Evolutionary conservation across 495 filamentous ascomycete genomes (phyloP).

Genomic region (Bryoglossum gracile): DNA sequence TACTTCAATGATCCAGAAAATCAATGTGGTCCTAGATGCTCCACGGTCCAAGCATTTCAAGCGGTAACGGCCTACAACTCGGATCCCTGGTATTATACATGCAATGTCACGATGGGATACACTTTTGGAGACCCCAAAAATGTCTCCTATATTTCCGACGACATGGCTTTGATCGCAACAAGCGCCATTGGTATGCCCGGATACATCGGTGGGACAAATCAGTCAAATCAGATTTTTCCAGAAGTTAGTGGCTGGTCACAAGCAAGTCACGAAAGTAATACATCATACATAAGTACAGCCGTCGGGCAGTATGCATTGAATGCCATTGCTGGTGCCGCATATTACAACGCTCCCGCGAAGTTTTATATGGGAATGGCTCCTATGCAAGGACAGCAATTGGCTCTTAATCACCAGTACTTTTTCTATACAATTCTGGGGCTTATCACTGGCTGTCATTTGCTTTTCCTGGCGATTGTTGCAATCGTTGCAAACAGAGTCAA

Average conservation of each 20-base stretch:
- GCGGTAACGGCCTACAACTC: conserved; percentile 4
- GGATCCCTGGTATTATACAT: conserved; percentile 22
- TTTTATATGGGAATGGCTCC: conserved; percentile 12
- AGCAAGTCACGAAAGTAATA: not conserved
- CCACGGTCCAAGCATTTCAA: conserved; percentile 21
- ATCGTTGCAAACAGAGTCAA: conserved; percentile 20
- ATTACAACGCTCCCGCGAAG: conserved; percentile 6
- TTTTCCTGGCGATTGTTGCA: conserved; percentile 15
- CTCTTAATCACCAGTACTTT: conserved; percentile 12
- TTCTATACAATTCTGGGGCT: conserved; percentile 20
- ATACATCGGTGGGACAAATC: conserved; percentile 1
- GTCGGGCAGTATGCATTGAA: conserved; percentile 13
- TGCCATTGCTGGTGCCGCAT: conserved; percentile 13
- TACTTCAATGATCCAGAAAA: conserved; percentile 12
- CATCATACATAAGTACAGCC: conserved; percentile 3
- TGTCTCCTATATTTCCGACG: conserved; percentile 17
- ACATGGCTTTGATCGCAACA: conserved; percentile 21
- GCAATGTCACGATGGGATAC: conserved; percentile 15
- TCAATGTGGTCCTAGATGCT: conserved; percentile 14
- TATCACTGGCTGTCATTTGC: conserved; percentile 16
- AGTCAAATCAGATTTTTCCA: conserved; percentile 18
- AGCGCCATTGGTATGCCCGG: conserved; percentile 19
- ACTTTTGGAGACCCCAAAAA: conserved; percentile 16
- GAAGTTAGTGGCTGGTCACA: conserved; percentile 15
- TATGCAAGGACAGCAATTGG: conserved; percentile 6